These are phyloP conservation scores for Aegilops longissima DNA, from an alignment of 176 grass and related monocot genomes.

Conservation along the genomic window DNA sequence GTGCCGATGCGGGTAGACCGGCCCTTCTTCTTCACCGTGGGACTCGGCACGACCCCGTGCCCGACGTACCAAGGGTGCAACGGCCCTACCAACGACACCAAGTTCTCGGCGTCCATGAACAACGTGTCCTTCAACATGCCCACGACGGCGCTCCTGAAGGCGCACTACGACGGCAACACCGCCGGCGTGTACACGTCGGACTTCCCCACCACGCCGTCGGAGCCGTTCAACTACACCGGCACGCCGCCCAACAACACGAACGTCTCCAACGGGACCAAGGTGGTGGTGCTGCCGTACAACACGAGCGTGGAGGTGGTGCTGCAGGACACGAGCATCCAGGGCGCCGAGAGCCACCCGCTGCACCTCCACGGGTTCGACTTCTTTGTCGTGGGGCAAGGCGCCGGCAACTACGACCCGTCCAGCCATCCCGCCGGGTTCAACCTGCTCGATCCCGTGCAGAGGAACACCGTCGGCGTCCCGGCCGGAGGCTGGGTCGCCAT, in stretches of 20 bases:
- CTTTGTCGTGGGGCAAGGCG: slow-evolving; percentile 58
- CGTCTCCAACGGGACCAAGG: slow-evolving; percentile 61
- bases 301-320: slow-evolving; percentile 76
- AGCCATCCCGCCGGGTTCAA: slow-evolving; percentile 53
- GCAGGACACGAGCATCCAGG: slow-evolving; percentile 71
- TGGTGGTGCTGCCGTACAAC: slow-evolving; percentile 55
- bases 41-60: slow-evolving; percentile 67
- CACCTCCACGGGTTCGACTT: slow-evolving; percentile 76
- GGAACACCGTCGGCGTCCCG: slow-evolving; percentile 67
- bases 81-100: slow-evolving; percentile 69
- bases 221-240: slow-evolving; percentile 84
- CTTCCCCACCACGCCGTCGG: slow-evolving; percentile 44
- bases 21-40: slow-evolving; percentile 77
- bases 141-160: slow-evolving; percentile 54
- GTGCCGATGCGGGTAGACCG: slow-evolving; percentile 53
- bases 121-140: slow-evolving; percentile 72
- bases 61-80: slow-evolving; percentile 59
- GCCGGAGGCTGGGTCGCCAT: slow-evolving; percentile 75
- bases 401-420: slow-evolving; percentile 56
- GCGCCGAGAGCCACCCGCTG: slow-evolving; percentile 73
- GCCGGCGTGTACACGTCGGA: slow-evolving; percentile 59
- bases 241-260: slow-evolving; percentile 80
- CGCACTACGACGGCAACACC: slow-evolving; percentile 37
- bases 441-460: slow-evolving; percentile 56
- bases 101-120: slow-evolving; percentile 63